Evolutionary conservation across 306 rosid genomes (phyloP), one percentile per base, ranked within the genome.

Genomic region (Trifolium dubium): DNA sequence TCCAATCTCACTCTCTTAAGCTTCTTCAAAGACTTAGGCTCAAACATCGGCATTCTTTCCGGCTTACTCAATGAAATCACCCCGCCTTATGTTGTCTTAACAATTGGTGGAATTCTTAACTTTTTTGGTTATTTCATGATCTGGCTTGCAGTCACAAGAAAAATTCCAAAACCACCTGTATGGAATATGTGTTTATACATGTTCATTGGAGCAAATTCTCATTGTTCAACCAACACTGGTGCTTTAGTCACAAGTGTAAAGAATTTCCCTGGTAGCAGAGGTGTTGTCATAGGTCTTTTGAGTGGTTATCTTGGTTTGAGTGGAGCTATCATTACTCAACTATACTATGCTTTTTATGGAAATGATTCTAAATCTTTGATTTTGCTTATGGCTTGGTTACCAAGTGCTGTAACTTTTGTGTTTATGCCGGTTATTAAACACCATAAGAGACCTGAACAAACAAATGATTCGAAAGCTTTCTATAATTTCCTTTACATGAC

Each of bases 341-440:
- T 83, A 6, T 83, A 76, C 63, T 79, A 79, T 35, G 81, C 96
- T 2, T 82, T 83, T 70, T 89, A 89, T 29, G 88, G 83, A 5
- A 77, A 83, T 5, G 84, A 89, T 39, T 77, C 87, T 0, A 83
- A 86, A 11, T 81, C 88, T 37, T 77, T 89, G 30, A 74, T 88
- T 58, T 65, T 89, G 61, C 85, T 89, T 19, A 81, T 88, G 75
- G 91, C 91, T 0, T 92, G 96, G 96, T 71, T 92, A 10, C 97
- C 97, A 5, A 79, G 87, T 2, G 93, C 79, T 4, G 47, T 80
- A 2, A 74, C 91, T 34, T 72, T 89, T 6, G 30, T 61, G 54
- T 85, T 89, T 19, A 39, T 88, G 1, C 85, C 86, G 0, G 72
- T 88, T 11, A 78, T 89, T 12, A 77, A 66, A 74, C 51, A 82